Evolutionary conservation across 2,329 filamentous ascomycete genomes (phyloP), one percentile per base, ranked within the genome.

Genomic region (Fonsecaea pugnacius): DNA sequence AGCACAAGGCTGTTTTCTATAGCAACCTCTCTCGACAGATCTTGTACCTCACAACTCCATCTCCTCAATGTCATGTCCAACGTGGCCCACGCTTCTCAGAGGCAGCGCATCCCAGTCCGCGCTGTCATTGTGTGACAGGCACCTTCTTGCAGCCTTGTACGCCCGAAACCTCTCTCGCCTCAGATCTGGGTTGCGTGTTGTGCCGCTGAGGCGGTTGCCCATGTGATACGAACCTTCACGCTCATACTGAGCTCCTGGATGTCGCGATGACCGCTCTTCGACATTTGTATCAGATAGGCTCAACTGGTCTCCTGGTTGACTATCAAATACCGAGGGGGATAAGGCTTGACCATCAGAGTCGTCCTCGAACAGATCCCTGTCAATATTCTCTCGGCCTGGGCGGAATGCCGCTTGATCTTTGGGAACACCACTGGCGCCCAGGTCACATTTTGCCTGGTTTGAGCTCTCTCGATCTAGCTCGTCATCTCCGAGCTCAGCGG

Each of bases 11-110:
- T 30, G 2, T 32, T 30, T 27, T 18, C 18, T 18, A 27, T 10
- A 18, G 18, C 18, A 3, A 33, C 21, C 10, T 43, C 35, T 18
- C 10, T 36, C 16, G 43, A 48, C 12, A 48, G 8, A 27, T 10
- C 21, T 35, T 16, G 33, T 14, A 21, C 10, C 16, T 62, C 46
- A 66, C 36, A 70, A 43, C 52, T 70, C 67, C n/a, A 60, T 10
- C 55, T 71, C 68, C 18, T 62, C 61, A 43, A 63, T 38, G 12
- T 64, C 61, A 40, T 71, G 63, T 14, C 64, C 66, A 24, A 53
- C 40, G n/a, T 62, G 40, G 12, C 70, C 70, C 43, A 65, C 53
- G 54, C 67, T 70, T 38, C 65, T 62, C 32, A 71, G 21, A 18
- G 58, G 33, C n/a, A 69, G 24, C 9, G 58, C 62, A 35, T 67